These are phyloP conservation scores for Stephania yunnanensis DNA, from an alignment of 164 flowering plant species.

Conservation along the genomic window DNA sequence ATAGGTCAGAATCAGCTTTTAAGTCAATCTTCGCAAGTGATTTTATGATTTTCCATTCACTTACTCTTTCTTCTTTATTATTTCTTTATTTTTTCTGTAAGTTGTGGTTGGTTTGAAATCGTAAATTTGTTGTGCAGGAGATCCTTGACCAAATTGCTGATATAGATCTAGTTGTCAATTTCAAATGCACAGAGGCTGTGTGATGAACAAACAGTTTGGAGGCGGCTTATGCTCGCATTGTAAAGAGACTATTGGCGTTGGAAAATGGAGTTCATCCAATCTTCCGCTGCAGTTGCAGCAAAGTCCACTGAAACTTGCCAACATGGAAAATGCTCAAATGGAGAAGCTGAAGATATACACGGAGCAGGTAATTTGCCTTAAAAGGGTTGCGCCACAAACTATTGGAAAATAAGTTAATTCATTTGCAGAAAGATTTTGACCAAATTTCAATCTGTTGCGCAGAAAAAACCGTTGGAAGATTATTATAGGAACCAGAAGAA, in stretches of 20 bases:
- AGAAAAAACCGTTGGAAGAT: slow-evolving; percentile 81
- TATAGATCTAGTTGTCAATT: slow-evolving; percentile 55
- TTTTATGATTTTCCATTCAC: no score
- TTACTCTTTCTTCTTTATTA: not conserved
- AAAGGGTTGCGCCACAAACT: no score
- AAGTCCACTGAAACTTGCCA: slow-evolving; percentile 12
- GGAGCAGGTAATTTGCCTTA: slow-evolving; percentile 37
- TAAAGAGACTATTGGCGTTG: slow-evolving; percentile 19
- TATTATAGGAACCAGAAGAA: slow-evolving; percentile 78
- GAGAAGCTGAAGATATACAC: slow-evolving; percentile 27
- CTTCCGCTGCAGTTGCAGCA: slow-evolving; percentile 12
- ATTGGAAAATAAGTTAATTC: no score
- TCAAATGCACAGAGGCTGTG: slow-evolving; percentile 40
- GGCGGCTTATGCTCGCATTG: slow-evolving; percentile 28
- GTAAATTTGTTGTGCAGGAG: slow-evolving; percentile 32
- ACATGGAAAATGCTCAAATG: slow-evolving; percentile 12
- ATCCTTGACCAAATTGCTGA: slow-evolving; percentile 56
- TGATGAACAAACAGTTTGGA: slow-evolving; percentile 27
- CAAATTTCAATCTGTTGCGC: slow-evolving; percentile 1
- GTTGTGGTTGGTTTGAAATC: not conserved
- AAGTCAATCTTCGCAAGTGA: no score
- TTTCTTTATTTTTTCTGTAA: not conserved
- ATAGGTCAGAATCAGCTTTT: no score
- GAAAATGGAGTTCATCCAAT: slow-evolving; percentile 14
- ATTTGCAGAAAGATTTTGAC: no score